phyloP scores from a whole-genome alignment of 768 basidiomycete species.

The Hericium rajendrae region DNA sequence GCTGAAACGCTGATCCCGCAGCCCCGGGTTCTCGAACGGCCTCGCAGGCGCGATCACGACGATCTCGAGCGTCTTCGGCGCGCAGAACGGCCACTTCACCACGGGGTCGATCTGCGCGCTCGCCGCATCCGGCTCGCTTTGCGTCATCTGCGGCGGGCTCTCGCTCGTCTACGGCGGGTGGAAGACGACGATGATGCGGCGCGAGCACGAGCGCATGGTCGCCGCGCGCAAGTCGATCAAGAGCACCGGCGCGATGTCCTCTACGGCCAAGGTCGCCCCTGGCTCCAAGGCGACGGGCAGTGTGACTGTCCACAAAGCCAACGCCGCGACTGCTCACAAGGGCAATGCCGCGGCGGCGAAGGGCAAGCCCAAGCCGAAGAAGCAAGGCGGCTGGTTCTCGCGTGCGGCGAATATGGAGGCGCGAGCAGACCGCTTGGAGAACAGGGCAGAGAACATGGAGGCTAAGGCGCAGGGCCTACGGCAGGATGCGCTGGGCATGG shows the following conservation, averaged over 20 bases:
- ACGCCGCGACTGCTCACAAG: background rate
- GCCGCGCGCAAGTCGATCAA: background rate
- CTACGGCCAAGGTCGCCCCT: background rate
- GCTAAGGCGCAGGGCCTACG: background rate
- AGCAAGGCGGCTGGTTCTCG: background rate
- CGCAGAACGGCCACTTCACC: background rate
- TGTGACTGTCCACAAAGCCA: background rate
- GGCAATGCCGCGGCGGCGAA: background rate
- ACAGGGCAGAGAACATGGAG: background rate
- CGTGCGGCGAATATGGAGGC: background rate
- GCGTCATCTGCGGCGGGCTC: background rate
- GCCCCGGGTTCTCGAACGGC: constrained; percentile 6
- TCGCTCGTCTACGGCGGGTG: background rate
- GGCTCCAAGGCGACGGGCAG: background rate
- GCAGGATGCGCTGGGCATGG: background rate
- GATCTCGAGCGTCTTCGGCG: constrained; percentile 1
- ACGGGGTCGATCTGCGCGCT: constrained; percentile 1
- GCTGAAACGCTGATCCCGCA: background rate
- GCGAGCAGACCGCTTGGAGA: background rate
- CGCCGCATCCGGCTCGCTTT: constrained; percentile 1
- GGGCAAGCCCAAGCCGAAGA: background rate
- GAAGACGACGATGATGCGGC: constrained; percentile 1
- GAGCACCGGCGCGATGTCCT: background rate
- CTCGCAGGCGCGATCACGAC: constrained; percentile 8
- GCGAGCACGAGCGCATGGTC: background rate